Evolutionary conservation across 2,329 filamentous ascomycete genomes (phyloP).

Genomic region (Fusarium beomiforme): DNA sequence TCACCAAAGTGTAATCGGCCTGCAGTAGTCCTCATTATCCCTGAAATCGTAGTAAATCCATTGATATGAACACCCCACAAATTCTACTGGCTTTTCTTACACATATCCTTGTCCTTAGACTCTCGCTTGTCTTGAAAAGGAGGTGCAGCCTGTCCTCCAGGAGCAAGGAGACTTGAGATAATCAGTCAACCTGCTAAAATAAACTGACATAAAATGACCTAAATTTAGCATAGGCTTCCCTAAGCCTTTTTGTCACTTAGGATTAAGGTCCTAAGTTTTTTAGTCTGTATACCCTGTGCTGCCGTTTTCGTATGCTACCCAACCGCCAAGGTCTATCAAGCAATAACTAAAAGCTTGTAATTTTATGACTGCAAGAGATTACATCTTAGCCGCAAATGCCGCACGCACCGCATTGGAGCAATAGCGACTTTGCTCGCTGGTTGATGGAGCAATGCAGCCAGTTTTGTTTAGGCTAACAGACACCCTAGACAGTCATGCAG

Average conservation of each 20-base stretch:
- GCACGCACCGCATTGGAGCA: slow-evolving; percentile 26
- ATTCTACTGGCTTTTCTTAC: neutral
- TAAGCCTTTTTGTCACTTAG: too few species aligned
- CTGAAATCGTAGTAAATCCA: slow-evolving; percentile 1
- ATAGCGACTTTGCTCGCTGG: neutral
- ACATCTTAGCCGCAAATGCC: neutral
- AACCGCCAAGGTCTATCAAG: neutral
- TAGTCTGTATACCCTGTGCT: too few species aligned
- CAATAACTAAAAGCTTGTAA: neutral
- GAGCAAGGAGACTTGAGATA: too few species aligned
- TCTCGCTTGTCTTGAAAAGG: neutral
- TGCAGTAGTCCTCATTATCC: neutral
- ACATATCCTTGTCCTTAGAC: neutral
- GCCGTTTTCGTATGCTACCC: slow-evolving; percentile 16
- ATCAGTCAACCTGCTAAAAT: too few species aligned
- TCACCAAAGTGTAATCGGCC: neutral
- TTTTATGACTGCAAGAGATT: neutral
- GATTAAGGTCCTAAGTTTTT: too few species aligned
- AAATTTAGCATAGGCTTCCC: too few species aligned
- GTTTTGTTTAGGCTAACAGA: neutral
- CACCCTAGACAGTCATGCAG: neutral
- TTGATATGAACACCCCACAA: neutral
- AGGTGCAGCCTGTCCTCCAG: neutral
- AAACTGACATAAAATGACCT: too few species aligned
- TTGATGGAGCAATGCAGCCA: slow-evolving; percentile 1